Evolutionary conservation across 805 yeast species (phyloP).

Genomic region (Monosporozyma siamensis): DNA sequence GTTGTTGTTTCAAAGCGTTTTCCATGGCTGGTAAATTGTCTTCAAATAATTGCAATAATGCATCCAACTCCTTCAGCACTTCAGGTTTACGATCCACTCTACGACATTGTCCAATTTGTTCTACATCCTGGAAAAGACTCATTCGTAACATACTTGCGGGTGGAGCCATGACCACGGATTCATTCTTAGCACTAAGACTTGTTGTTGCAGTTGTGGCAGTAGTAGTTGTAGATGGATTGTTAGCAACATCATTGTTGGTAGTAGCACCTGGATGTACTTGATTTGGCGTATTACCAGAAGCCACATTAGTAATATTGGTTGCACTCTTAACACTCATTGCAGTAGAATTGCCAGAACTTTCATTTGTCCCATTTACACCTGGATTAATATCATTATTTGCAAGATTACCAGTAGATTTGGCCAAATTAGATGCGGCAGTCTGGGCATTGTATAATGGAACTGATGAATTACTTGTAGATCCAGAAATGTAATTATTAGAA

Average conservation of each 20-base stretch:
- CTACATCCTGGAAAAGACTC: constrained; percentile 26
- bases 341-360: neutral
- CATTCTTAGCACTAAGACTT: neutral
- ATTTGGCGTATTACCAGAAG: no score
- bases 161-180: constrained; percentile 12
- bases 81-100: constrained; percentile 23
- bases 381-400: no score
- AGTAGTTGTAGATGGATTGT: neutral
- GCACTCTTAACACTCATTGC: neutral
- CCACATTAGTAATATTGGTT: neutral
- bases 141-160: constrained; percentile 22
- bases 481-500: neutral
- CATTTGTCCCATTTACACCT: neutral
- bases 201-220: constrained; percentile 2
- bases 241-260: no score
- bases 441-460: neutral
- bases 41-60: constrained; percentile 22
- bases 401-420: neutral
- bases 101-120: constrained; percentile 4
- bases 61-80: constrained; percentile 24
- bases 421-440: neutral
- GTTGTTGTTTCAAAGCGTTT: constrained; percentile 20
- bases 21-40: constrained; percentile 26
- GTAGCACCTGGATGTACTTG: no score
- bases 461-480: neutral